Conservation (phyloP, 202 grass and related monocot species). For the Hordeum pubiflorum region DNA sequence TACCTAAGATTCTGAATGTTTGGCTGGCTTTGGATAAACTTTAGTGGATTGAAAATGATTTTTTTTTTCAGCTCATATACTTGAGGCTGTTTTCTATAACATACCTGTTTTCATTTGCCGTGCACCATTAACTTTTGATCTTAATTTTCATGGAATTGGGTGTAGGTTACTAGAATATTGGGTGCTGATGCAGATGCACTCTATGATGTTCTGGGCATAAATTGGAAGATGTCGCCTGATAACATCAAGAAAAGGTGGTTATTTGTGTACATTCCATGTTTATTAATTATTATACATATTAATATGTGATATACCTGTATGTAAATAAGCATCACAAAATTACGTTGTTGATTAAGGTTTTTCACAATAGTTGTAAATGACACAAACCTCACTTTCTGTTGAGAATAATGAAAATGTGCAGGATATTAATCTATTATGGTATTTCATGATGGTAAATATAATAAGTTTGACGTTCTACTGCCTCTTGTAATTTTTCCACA, state of each 20-base stretch:
- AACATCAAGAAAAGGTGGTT: slow-evolving; percentile 94
- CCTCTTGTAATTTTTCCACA: neutral
- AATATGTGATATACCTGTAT: neutral
- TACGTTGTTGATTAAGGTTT: neutral
- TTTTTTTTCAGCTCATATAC: neutral
- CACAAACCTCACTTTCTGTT: neutral
- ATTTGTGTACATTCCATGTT: slow-evolving; percentile 3
- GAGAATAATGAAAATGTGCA: neutral
- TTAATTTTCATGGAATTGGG: slow-evolving; percentile 2
- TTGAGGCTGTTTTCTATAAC: neutral
- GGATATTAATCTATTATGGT: neutral
- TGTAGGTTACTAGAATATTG: slow-evolving; percentile 84
- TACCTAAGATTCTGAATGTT: neutral
- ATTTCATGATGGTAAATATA: neutral
- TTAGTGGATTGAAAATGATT: neutral
- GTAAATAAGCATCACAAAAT: neutral
- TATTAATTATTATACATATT: slow-evolving; percentile 1
- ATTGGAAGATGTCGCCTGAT: slow-evolving; percentile 91
- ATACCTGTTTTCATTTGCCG: slow-evolving; percentile 11
- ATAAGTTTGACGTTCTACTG: neutral
- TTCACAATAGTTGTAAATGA: neutral
- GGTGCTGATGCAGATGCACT: slow-evolving; percentile 60
- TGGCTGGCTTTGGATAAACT: neutral
- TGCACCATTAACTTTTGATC: neutral
- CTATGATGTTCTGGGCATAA: slow-evolving; percentile 83